Base-by-base conservation (phyloP, 306 rosid species). In the Begonia loranthoides region DNA sequence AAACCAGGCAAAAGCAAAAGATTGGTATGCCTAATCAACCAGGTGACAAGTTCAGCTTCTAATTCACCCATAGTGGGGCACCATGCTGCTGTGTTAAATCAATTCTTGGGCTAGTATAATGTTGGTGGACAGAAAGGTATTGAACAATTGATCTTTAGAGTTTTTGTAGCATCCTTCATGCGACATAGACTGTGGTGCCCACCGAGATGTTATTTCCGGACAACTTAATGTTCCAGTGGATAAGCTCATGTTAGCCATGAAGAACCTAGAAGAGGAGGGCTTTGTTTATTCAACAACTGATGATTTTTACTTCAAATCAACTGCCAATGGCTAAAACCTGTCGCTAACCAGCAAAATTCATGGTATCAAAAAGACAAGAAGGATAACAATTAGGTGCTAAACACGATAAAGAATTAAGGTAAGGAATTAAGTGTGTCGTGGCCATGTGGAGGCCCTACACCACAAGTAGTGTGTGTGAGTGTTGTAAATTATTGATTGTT, bases 221-320 rank as follows among this genome's bases (percentile, higher is more conserved):
- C 73, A 72, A 16, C 69, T 80, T 66, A 75, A 79, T 59, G 59
- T 89, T 70, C 67, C 87, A 48, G 4, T 45, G 38, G 77, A 76
- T 40, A 77, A 72, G 74, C 66, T 90, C 75, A 68, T 15, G 94
- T 90, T 52, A 40, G 79, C 81, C 9, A 61, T 85, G 34, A 51
- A 60, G 6, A 70, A 57, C 53, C 94, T 85, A 34, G 66, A 56
- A 1, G 59, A 59, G 43, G 87, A 82, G 54, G 83, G 78, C 52
- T 9, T 34, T 13, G 52, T 85, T 58, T 85, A 85, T 65, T 63
- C 82, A 12, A 69, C 79, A 64, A 41, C 40, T 0, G 81, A 74
- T 59, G 73, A 65, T 12, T 9, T 8, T 46, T 78, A 78, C 75
- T 85, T 54, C 9, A 82, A 89, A 70, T 81, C 95, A 46, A 65